Conservation (phyloP, 768 basidiomycete genomes). For the Termitomyces sp. region DNA sequence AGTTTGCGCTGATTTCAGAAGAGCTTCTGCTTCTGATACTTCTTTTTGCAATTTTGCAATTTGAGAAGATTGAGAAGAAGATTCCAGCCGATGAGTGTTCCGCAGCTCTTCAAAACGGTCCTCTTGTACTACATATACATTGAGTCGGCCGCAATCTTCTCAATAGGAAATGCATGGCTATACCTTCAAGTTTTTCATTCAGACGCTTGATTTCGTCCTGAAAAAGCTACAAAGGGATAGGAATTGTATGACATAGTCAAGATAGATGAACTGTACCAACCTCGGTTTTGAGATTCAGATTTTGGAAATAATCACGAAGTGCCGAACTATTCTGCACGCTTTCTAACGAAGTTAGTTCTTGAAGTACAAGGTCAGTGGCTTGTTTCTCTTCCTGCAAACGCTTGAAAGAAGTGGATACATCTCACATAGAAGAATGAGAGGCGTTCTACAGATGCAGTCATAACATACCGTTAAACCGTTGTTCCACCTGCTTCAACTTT, state of each 20-base stretch:
- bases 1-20: constrained; percentile 56
- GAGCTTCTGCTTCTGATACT: constrained; percentile 64
- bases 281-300: constrained; percentile 63
- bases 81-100: constrained; percentile 80
- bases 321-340: constrained; percentile 61
- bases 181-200: constrained; percentile 72
- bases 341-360: constrained; percentile 68
- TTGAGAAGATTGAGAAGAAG: constrained; percentile 71
- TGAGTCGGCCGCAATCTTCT: background rate
- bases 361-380: constrained; percentile 65
- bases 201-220: constrained; percentile 80
- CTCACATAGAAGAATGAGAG: constrained; percentile 32
- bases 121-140: constrained; percentile 69
- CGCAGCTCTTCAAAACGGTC: constrained; percentile 80
- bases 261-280: constrained; percentile 35
- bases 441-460: background rate
- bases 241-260: background rate
- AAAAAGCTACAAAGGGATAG: constrained; percentile 41
- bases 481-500: constrained; percentile 67
- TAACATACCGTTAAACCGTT: constrained; percentile 66
- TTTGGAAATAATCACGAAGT: constrained; percentile 71
- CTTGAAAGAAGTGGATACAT: constrained; percentile 77
- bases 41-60: constrained; percentile 70
- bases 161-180: background rate
- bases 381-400: constrained; percentile 68